Evolutionary conservation across 306 rosid species (phyloP), one percentile per base, ranked within the genome.

Genomic region (Boehmeria nivea): DNA sequence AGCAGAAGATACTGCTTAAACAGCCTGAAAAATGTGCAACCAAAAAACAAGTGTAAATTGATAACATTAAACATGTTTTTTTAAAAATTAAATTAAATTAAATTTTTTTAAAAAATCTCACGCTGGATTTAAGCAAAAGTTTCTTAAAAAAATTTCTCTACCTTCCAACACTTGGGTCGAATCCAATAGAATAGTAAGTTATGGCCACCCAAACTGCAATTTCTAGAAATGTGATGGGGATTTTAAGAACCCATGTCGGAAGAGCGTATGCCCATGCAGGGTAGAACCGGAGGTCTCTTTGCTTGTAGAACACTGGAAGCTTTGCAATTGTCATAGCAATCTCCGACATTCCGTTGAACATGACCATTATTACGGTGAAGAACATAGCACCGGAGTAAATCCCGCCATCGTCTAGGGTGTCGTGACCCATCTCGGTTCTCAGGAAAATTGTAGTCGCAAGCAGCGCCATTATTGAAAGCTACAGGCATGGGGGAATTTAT

Each of bases 131-230:
- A n/a, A n/a, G n/a, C n/a, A n/a, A n/a, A n/a, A n/a, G n/a, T 31
- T 31, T 31, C 5, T 31, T 4, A 31, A 31, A 31, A 0, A 31
- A 31, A 31, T 31, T 31, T 10, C 5, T 23, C 55, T 67, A 83
- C 95, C 88, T 80, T 60, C 72, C 73, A 2, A 71, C 65, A 69
- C 69, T 84, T 14, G 95, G 95, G 21, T 86, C 83, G 18, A 65
- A 72, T 31, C 95, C 95, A 21, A 78, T 73, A 12, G 78, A 12
- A 67, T 86, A 83, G 61, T 86, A 86, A 22, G 79, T 63, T 3
- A 74, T 7, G 14, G 51, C 40, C 8, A 65, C 63, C 75, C 75
- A 74, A 33, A 65, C 45, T 14, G 51, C 67, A 6, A 65, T 61
- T 44, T 74, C 79, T 20, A 74, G 8, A 26, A 74, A 20, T 27